These are phyloP conservation scores for Fusarium ambrosium DNA, from an alignment of 2,329 filamentous ascomycete species.

Conservation along the genomic window DNA sequence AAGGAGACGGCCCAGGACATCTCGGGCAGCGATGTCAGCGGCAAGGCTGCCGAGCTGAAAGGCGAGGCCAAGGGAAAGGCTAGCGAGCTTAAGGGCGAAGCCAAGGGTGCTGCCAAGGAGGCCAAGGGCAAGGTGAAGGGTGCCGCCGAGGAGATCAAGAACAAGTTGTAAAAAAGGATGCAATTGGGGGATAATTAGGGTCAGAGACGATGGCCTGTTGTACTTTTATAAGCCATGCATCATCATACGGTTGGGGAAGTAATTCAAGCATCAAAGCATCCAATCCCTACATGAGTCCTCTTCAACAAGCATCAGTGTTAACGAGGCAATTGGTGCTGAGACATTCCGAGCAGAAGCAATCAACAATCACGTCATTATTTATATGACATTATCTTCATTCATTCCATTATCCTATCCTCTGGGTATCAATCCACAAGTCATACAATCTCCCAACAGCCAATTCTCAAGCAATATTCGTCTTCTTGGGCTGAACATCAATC, in stretches of 20 bases:
- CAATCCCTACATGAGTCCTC: neutral
- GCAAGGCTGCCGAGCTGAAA: constrained; percentile 52
- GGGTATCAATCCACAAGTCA: neutral
- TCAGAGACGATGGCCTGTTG: constrained; percentile 16
- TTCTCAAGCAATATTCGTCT: constrained; percentile 41
- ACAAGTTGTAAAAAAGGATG: constrained; percentile 32
- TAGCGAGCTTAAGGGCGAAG: constrained; percentile 57
- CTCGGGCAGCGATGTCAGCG: constrained; percentile 48
- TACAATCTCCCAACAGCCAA: neutral
- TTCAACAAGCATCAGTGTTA: neutral
- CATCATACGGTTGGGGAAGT: constrained; percentile 25
- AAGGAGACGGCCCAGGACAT: constrained; percentile 59
- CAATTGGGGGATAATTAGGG: constrained; percentile 26
- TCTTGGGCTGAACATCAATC: constrained; percentile 41
- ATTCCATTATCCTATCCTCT: constrained; percentile 1
- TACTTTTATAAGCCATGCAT: constrained; percentile 42
- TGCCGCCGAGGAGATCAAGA: constrained; percentile 33
- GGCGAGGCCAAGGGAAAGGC: constrained; percentile 57
- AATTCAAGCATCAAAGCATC: constrained; percentile 28
- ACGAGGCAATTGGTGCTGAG: neutral
- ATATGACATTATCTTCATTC: neutral
- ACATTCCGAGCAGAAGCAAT: neutral
- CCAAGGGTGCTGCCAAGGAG: constrained; percentile 57
- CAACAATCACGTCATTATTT: constrained; percentile 2
- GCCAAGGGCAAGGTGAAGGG: constrained; percentile 53